Conservation (phyloP, 805 yeast genomes). For the Metschnikowia gelsemii region DNA sequence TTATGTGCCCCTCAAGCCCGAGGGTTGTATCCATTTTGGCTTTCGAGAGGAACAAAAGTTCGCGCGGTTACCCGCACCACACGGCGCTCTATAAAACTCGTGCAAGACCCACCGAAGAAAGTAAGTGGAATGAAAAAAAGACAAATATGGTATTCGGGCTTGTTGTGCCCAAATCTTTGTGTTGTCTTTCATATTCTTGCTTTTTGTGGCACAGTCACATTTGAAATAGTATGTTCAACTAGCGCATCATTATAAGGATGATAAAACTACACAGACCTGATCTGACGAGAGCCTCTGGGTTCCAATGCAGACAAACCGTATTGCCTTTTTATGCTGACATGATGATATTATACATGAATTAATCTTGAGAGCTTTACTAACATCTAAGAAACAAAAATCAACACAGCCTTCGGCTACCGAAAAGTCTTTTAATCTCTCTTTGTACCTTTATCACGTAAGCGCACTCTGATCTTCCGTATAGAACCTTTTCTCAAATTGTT, state of each 20-base stretch:
- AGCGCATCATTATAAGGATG: slow-evolving; percentile 18
- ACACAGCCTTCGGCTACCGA: too few relatives aligned
- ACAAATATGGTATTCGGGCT: too few relatives aligned
- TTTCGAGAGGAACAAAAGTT: not conserved
- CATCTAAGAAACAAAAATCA: not conserved
- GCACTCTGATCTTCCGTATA: not conserved
- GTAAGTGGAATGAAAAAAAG: not conserved
- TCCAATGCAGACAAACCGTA: slow-evolving; percentile 23
- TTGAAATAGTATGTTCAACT: slow-evolving; percentile 16
- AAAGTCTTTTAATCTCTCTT: too few relatives aligned
- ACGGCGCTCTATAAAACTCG: not conserved
- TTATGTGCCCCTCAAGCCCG: too few relatives aligned
- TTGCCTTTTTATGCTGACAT: slow-evolving; percentile 23
- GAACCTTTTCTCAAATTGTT: not conserved
- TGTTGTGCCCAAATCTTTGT: too few relatives aligned
- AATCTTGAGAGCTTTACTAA: slow-evolving; percentile 4
- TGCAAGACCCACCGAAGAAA: too few relatives aligned
- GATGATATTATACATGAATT: slow-evolving; percentile 8
- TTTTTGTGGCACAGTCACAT: slow-evolving; percentile 9
- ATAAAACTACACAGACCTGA: slow-evolving; percentile 26
- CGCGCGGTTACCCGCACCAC: slow-evolving; percentile 2
- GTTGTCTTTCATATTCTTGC: not conserved
- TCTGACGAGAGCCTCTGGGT: slow-evolving; percentile 22
- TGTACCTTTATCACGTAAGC: too few relatives aligned
- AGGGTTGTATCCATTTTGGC: not conserved